phyloP scores from a whole-genome alignment of 176 grass and related monocot species.

The Carex scoparia region DNA sequence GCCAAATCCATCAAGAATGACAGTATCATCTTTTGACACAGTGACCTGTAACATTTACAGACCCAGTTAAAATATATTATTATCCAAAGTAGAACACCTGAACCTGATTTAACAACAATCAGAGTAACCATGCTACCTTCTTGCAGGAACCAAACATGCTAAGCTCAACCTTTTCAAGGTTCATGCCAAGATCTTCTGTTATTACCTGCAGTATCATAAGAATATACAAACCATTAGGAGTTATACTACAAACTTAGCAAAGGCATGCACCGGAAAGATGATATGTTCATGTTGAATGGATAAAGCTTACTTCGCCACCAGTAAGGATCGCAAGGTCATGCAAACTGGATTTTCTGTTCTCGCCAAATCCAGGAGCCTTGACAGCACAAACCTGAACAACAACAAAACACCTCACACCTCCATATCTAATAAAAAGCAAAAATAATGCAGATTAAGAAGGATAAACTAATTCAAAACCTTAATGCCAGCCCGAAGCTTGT shows the following conservation, averaged over 20 bases:
- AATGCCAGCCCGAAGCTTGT: constrained; percentile 97
- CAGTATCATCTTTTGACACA: constrained; percentile 95
- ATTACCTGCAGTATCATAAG: constrained; percentile 54
- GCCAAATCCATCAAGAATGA: constrained; percentile 89
- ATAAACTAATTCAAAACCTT: constrained; percentile 34
- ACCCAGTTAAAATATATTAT: background rate
- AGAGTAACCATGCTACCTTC: constrained; percentile 41
- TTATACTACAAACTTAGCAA: background rate
- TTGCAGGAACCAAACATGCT: constrained; percentile 80
- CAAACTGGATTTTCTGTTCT: constrained; percentile 89
- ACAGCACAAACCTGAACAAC: constrained; percentile 76
- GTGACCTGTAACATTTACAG: constrained; percentile 62
- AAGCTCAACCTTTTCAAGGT: constrained; percentile 80
- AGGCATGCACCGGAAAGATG: background rate
- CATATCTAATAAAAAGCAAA: background rate
- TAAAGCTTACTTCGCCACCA: constrained; percentile 60
- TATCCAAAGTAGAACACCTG: background rate
- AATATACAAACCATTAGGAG: background rate
- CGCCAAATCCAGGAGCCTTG: constrained; percentile 98
- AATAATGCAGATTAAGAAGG: background rate
- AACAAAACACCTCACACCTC: background rate
- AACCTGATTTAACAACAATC: background rate
- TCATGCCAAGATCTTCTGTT: constrained; percentile 96
- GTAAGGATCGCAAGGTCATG: constrained; percentile 93
- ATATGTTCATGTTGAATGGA: background rate